Conservation (phyloP, 106 monocot genomes). For the Narthecium ossifragum region DNA sequence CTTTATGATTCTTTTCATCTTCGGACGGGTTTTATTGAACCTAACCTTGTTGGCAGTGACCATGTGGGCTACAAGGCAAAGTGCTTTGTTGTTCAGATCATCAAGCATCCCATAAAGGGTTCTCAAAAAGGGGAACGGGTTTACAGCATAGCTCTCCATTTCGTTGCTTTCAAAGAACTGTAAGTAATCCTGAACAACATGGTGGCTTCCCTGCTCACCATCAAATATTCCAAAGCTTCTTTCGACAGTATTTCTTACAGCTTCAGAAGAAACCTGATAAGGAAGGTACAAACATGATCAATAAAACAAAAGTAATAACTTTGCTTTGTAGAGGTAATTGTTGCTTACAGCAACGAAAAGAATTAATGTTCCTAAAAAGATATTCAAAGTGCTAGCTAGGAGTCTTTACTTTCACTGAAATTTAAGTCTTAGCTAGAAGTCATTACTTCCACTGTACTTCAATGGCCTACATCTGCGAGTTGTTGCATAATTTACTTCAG, state of each 20-base stretch:
- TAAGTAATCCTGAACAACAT: conserved; percentile 38
- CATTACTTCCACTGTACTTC: too few species aligned
- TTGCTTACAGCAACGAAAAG: too few species aligned
- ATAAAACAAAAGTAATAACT: too few species aligned
- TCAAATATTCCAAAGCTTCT: conserved; percentile 20
- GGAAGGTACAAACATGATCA: too few species aligned
- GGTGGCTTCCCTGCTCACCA: conserved; percentile 17
- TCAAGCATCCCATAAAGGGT: conserved; percentile 26
- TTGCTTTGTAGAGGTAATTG: too few species aligned
- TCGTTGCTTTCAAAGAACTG: conserved; percentile 27
- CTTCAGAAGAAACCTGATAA: conserved; percentile 41
- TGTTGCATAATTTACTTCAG: too few species aligned
- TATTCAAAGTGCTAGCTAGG: background rate
- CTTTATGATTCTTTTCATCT: conserved; percentile 36
- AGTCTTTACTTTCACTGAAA: too few species aligned
- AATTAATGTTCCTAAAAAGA: too few species aligned
- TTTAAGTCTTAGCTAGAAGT: too few species aligned
- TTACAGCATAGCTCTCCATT: conserved; percentile 1
- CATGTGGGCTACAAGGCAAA: conserved; percentile 30
- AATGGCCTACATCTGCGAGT: too few species aligned
- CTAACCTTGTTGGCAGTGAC: conserved; percentile 25
- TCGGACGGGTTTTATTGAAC: conserved; percentile 27
- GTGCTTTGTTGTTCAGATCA: conserved; percentile 35
- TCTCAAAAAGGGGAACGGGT: conserved; percentile 19
- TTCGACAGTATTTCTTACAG: conserved; percentile 36